phyloP scores from a whole-genome alignment of 192 early-diverging fungal species.

The Coemansia sp. region DNA sequence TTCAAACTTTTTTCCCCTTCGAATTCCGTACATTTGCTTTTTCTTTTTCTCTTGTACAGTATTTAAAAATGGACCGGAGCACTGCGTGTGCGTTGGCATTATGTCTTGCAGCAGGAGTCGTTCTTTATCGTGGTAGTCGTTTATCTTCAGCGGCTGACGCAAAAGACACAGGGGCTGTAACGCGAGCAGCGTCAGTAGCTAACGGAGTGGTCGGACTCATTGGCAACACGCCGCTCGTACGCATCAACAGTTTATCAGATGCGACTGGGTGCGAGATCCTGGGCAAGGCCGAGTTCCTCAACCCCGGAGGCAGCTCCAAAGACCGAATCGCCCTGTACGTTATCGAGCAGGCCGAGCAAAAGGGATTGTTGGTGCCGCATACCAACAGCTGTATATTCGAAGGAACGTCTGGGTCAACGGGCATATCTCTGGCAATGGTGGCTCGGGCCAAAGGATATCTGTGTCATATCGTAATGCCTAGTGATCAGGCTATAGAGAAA shows the following conservation, averaged over 20 bases:
- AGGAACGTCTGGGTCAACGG: slow-evolving; percentile 95
- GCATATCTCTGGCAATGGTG: slow-evolving; percentile 93
- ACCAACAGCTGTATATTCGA: slow-evolving; percentile 86
- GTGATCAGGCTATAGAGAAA: slow-evolving; percentile 92
- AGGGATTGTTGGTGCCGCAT: slow-evolving; percentile 72
- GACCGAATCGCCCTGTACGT: slow-evolving; percentile 92
- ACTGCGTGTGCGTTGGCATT: not conserved
- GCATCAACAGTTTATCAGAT: slow-evolving; percentile 83
- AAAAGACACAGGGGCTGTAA: not conserved
- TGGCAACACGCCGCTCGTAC: slow-evolving; percentile 91
- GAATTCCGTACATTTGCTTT: not conserved
- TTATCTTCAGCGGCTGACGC: not conserved
- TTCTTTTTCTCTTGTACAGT: not conserved
- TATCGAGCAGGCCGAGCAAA: slow-evolving; percentile 75
- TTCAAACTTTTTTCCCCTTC: not conserved
- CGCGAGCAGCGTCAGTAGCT: not conserved
- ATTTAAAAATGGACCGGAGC: not conserved
- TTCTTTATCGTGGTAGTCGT: not conserved
- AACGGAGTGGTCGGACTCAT: slow-evolving; percentile 83
- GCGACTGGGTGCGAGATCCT: slow-evolving; percentile 90
- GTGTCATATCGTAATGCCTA: slow-evolving; percentile 96
- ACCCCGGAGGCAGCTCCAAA: slow-evolving; percentile 91
- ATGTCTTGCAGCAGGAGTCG: not conserved
- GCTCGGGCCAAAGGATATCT: slow-evolving; percentile 87
- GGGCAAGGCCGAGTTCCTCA: slow-evolving; percentile 83